Evolutionary conservation across 176 grass and related monocot species (phyloP).

Genomic region (Lolium perenne): DNA sequence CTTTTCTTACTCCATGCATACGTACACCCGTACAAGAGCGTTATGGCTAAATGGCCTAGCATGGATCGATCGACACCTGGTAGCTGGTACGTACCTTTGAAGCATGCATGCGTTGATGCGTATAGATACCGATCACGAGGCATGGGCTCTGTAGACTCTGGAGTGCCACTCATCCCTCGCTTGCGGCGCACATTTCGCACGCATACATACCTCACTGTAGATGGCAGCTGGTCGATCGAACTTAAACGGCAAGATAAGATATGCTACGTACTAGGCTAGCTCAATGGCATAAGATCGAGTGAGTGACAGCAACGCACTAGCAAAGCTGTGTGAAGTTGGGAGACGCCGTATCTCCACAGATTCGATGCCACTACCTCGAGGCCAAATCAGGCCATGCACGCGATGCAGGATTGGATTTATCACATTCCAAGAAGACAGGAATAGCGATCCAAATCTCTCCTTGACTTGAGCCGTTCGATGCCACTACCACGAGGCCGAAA

Average conservation of each 20-base stretch:
- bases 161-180: not conserved
- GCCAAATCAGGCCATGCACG: constrained; percentile 27
- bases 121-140: not conserved
- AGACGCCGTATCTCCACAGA: not conserved
- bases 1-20: not conserved
- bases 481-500: not conserved
- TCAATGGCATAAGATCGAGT: not conserved
- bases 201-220: not conserved
- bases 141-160: not conserved
- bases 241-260: not conserved
- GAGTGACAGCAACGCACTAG: not conserved
- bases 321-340: not conserved
- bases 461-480: constrained; percentile 26
- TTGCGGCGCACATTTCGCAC: constrained; percentile 2
- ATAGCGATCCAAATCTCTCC: constrained; percentile 26
- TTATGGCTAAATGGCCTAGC: too few species aligned
- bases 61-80: too few species aligned
- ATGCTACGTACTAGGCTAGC: not conserved
- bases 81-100: not conserved
- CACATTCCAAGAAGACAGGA: constrained; percentile 32
- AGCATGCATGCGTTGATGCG: not conserved
- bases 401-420: not conserved
- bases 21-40: too few species aligned
- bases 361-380: constrained; percentile 19
- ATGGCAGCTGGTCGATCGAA: not conserved